Evolutionary conservation across 192 early-diverging fungal species (phyloP), one percentile per base, ranked within the genome.

Genomic region (Backusella macrospora): DNA sequence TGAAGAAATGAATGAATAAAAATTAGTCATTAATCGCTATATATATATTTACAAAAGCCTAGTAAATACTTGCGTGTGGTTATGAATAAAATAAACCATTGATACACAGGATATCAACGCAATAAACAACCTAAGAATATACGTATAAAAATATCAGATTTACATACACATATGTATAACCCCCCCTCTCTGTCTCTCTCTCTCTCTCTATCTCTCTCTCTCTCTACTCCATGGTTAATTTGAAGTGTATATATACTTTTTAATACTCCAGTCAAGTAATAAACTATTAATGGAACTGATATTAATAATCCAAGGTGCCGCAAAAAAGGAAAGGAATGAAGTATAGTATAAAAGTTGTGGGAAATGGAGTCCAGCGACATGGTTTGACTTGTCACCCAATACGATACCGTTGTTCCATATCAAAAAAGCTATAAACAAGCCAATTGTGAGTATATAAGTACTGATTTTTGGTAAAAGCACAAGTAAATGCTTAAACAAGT

Each of bases 301-400:
- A 59, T 26, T 10, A 9, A 88, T 16, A 1, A 87, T 81, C 7
- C 76, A 65, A 38, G 91, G 89, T 16, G 80, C 63, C 1, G 85
- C 75, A 49, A 88, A 80, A 3, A 82, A 83, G 0, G 81, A 76
- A 6, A 84, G 64, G 67, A 94, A 94, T 1, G 83, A 83, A 44
- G 77, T 79, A 86, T 92, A 98, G 81, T 99, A 99, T 38, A 95
- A 85, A 18, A 96, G 49, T 78, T 98, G 97, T 18, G 93, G 91
- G 6, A 96, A 63, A 78, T 99, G 94, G 37, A 92, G 26, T 15
- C 83, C 86, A 2, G 92, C 87, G 39, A 92, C 75, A 81, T 99
- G 97, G 76, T 98, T 92, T 5, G 87, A 75, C 69, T 87, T 87
- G 84, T 99, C 97, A 85, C 91, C 95, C 6, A 99, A 78, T 26